phyloP scores from a whole-genome alignment of 768 basidiomycete species.

The Russula olivacea region DNA sequence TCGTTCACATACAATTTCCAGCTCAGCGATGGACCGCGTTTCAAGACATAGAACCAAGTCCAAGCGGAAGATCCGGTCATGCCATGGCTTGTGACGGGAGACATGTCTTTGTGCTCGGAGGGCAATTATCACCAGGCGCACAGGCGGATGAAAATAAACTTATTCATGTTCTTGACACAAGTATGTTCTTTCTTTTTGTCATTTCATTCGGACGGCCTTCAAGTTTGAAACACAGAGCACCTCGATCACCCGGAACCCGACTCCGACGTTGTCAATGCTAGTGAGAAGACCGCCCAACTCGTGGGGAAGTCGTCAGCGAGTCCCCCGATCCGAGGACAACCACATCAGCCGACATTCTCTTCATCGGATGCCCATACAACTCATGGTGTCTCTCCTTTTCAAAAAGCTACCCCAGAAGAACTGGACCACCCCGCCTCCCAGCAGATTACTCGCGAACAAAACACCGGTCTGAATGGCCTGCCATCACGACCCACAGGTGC shows the following conservation, averaged over 20 bases:
- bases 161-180: slow-evolving; percentile 90
- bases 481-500: slow-evolving; percentile 33
- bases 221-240: slow-evolving; percentile 49
- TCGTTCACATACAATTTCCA: slow-evolving; percentile 35
- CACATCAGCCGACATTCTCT: slow-evolving; percentile 59
- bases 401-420: slow-evolving; percentile 39
- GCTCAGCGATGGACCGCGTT: slow-evolving; percentile 99
- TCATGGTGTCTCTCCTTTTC: slow-evolving; percentile 31
- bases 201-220: neutral
- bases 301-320: slow-evolving; percentile 45
- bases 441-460: too few relatives aligned
- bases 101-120: slow-evolving; percentile 88
- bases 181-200: slow-evolving; percentile 43
- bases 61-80: slow-evolving; percentile 87
- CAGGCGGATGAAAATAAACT: slow-evolving; percentile 73
- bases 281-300: slow-evolving; percentile 29
- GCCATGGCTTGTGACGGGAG: slow-evolving; percentile 91
- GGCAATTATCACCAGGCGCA: slow-evolving; percentile 73
- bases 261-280: slow-evolving; percentile 40
- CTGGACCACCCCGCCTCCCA: slow-evolving; percentile 21
- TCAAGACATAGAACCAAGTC: slow-evolving; percentile 98
- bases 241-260: slow-evolving; percentile 79
- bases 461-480: slow-evolving; percentile 36
- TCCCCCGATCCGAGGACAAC: slow-evolving; percentile 13
- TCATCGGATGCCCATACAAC: too few relatives aligned